Conservation (phyloP, 768 basidiomycete species). For the Gelatoporia subvermispora region DNA sequence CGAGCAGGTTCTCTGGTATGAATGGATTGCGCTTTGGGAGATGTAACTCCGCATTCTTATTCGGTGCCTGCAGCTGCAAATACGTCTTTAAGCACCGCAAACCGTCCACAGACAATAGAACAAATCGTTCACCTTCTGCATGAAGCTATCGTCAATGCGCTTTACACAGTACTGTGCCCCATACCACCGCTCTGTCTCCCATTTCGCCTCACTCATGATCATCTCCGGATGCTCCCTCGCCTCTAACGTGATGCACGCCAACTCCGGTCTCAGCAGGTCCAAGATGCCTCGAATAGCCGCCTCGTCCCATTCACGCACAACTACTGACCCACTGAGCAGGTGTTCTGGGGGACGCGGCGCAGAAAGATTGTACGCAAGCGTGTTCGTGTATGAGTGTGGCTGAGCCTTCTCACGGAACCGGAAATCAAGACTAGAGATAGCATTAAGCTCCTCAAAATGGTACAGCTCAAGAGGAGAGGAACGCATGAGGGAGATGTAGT, state of each 20-base stretch:
- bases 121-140: conserved; percentile 23
- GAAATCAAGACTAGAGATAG: conserved; percentile 41
- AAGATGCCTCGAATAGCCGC: conserved; percentile 15
- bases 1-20: conserved; percentile 42
- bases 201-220: conserved; percentile 16
- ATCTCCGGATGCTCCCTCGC: conserved; percentile 30
- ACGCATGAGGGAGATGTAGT: conserved; percentile 31
- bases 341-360: conserved; percentile 15
- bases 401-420: conserved; percentile 41
- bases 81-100: not conserved
- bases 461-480: conserved; percentile 18
- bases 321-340: conserved; percentile 10
- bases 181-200: conserved; percentile 44
- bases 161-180: conserved; percentile 43
- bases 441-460: conserved; percentile 40
- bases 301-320: conserved; percentile 18
- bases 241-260: conserved; percentile 35
- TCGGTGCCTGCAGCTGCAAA: conserved; percentile 16
- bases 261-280: conserved; percentile 22
- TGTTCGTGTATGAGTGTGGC: conserved; percentile 37
- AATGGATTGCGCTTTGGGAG: conserved; percentile 48
- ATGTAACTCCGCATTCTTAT: conserved; percentile 26
- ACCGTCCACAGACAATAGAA: not conserved
- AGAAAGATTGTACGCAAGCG: conserved; percentile 26
- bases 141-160: conserved; percentile 25